These are phyloP conservation scores for Mycena pura DNA, from an alignment of 768 basidiomycete species.

Conservation along the genomic window DNA sequence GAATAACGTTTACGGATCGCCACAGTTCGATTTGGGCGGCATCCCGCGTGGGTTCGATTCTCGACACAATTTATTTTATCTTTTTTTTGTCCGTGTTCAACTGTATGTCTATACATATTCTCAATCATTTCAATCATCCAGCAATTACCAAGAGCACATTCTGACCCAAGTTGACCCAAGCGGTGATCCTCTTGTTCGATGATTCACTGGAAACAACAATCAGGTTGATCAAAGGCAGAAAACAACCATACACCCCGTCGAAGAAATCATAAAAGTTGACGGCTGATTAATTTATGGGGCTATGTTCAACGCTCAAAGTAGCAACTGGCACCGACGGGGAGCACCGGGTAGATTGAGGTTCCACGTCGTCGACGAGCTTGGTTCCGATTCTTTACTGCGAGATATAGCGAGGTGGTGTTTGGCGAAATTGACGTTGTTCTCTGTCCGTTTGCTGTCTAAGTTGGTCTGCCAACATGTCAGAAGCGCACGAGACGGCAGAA, in stretches of 20 bases:
- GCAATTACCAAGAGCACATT: no score
- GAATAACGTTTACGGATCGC: no score
- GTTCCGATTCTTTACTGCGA: conserved; percentile 66
- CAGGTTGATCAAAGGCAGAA: neutral
- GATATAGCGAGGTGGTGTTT: conserved; percentile 67
- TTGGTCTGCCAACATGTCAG: conserved; percentile 44
- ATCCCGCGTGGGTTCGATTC: no score
- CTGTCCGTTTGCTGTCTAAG: conserved; percentile 62
- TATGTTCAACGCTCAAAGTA: neutral
- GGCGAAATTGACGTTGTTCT: conserved; percentile 72
- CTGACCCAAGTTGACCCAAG: conserved; percentile 74
- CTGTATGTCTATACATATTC: no score
- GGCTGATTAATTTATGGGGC: conserved; percentile 23
- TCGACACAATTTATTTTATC: no score
- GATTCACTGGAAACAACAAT: conserved; percentile 42
- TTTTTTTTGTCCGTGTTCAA: no score
- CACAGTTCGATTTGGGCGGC: no score
- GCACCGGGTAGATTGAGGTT: conserved; percentile 66
- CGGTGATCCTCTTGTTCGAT: conserved; percentile 72
- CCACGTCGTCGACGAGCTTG: conserved; percentile 63
- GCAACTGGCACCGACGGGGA: conserved; percentile 36
- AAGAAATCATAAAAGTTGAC: conserved; percentile 57
- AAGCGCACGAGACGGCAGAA: neutral
- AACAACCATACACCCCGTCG: conserved; percentile 1
- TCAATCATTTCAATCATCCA: no score